A percentile compares a stretch with the other conserved stretches of the same genome.
Evolutionary conservation across 2,329 filamentous ascomycete species (phyloP).

Genomic region (Tolypocladium cylindrosporum): DNA sequence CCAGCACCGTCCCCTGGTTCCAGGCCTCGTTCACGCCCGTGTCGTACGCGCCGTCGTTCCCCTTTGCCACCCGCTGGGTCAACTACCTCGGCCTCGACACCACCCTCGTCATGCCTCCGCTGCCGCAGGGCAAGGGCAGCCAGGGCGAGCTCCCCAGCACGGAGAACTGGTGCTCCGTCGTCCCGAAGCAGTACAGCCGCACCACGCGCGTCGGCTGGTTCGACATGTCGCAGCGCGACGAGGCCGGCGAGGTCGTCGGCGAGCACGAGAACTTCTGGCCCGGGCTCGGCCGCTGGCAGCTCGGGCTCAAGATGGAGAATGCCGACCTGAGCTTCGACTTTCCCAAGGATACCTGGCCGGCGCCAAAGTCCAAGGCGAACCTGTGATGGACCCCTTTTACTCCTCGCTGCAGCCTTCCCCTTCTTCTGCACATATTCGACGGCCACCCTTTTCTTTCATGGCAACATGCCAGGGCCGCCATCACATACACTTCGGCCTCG

Average conservation of each 20-base stretch:
- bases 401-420: background rate
- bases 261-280: constrained; percentile 36
- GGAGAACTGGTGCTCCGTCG: constrained; percentile 31
- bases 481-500: background rate
- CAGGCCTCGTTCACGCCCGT: constrained; percentile 32
- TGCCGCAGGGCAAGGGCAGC: constrained; percentile 28
- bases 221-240: constrained; percentile 30
- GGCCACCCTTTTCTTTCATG: background rate
- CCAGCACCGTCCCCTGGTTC: constrained; percentile 31
- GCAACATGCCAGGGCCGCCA: background rate
- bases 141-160: constrained; percentile 35
- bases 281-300: constrained; percentile 31
- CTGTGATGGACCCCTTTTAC: background rate
- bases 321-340: constrained; percentile 19
- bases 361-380: background rate
- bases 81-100: constrained; percentile 31
- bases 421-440: background rate
- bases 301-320: constrained; percentile 29
- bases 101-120: constrained; percentile 36
- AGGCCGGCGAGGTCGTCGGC: constrained; percentile 8
- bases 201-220: constrained; percentile 33
- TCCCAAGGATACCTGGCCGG: constrained; percentile 15
- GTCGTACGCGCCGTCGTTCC: constrained; percentile 31
- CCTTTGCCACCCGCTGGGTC: constrained; percentile 27
- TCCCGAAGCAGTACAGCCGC: constrained; percentile 19